A percentile compares a stretch with the other conserved stretches of the same genome.
These are phyloP conservation scores for Botryobasidium botryosum DNA, from an alignment of 768 basidiomycete genomes.

Conservation along the genomic window DNA sequence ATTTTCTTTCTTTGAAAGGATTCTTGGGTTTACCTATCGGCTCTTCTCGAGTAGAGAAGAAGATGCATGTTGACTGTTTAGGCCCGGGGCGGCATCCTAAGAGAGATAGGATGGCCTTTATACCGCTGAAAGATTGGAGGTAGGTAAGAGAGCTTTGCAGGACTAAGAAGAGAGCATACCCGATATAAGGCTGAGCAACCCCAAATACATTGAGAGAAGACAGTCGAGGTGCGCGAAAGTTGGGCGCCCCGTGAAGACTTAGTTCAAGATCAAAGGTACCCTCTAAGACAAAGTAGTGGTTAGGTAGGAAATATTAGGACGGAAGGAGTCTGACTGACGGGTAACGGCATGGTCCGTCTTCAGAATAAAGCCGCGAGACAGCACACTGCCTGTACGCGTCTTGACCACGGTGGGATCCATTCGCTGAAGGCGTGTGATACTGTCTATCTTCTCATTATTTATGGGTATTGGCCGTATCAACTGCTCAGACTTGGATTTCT, in stretches of 20 bases:
- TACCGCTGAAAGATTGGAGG: too few relatives aligned
- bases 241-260: constrained; percentile 86
- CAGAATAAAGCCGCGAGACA: constrained; percentile 78
- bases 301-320: constrained; percentile 20
- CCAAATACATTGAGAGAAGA: constrained; percentile 84
- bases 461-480: too few relatives aligned
- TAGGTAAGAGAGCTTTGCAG: too few relatives aligned
- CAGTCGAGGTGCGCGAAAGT: constrained; percentile 72
- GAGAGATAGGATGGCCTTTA: constrained; percentile 76
- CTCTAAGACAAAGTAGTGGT: constrained; percentile 27
- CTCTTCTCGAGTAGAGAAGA: constrained; percentile 96
- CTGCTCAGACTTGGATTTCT: too few relatives aligned
- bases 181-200: constrained; percentile 88
- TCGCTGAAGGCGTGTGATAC: constrained; percentile 7
- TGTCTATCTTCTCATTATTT: too few relatives aligned
- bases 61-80: constrained; percentile 44
- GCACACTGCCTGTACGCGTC: constrained; percentile 64
- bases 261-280: constrained; percentile 82
- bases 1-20: neutral
- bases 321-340: constrained; percentile 38
- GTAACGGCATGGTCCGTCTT: constrained; percentile 89
- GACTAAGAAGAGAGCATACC: too few relatives aligned
- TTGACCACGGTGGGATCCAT: constrained; percentile 39
- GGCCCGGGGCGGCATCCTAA: constrained; percentile 52
- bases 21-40: constrained; percentile 50